Conservation (phyloP, 2,329 filamentous ascomycete genomes). For the Emmonsiellopsis sp. region DNA sequence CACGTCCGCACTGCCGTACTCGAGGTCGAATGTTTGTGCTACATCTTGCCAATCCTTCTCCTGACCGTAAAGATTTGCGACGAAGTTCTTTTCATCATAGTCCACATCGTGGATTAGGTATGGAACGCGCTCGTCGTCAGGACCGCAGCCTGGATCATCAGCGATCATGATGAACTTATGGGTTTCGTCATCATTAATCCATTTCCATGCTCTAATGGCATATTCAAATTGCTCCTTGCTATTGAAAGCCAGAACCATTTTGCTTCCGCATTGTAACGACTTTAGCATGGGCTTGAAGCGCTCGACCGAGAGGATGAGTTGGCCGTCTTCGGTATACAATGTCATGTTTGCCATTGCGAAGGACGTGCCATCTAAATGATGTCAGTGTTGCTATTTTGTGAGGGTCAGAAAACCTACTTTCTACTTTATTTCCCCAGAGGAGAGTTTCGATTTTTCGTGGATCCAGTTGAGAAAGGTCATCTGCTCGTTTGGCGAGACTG, state of each 20-base stretch:
- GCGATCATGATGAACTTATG: slow-evolving; percentile 5
- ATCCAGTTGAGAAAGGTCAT: slow-evolving; percentile 1
- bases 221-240: slow-evolving; percentile 3
- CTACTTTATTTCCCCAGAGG: slow-evolving; percentile 1
- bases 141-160: slow-evolving; percentile 4
- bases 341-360: slow-evolving; percentile 7
- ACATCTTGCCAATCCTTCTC: slow-evolving; percentile 5
- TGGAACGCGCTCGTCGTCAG: slow-evolving; percentile 1
- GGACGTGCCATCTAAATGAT: neutral
- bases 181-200: slow-evolving; percentile 5
- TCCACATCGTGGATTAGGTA: slow-evolving; percentile 3
- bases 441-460: slow-evolving; percentile 1
- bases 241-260: slow-evolving; percentile 1
- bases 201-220: slow-evolving; percentile 4
- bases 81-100: slow-evolving; percentile 3
- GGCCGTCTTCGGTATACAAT: neutral
- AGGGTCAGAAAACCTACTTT: neutral
- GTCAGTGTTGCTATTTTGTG: neutral
- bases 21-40: slow-evolving; percentile 5
- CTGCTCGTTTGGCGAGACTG: slow-evolving; percentile 1
- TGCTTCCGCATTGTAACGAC: slow-evolving; percentile 1
- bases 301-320: slow-evolving; percentile 4
- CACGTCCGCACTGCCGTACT: neutral
- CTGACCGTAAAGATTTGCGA: slow-evolving; percentile 2
- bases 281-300: slow-evolving; percentile 3